These are phyloP conservation scores for Mucor circinelloides DNA, from an alignment of 371 early-diverging fungal species.

Conservation along the genomic window DNA sequence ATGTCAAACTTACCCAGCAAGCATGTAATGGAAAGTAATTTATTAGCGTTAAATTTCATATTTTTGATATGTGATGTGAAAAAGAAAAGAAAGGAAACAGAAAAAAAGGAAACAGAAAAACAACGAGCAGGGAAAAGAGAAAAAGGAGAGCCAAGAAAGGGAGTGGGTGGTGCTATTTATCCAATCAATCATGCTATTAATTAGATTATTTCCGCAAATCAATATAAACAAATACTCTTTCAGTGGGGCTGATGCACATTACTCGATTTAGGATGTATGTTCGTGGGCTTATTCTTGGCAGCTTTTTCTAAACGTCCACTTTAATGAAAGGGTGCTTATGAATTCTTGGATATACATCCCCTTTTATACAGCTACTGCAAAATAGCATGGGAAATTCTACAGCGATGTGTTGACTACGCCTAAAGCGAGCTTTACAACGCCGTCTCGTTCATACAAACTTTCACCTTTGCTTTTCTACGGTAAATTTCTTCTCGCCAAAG, in stretches of 20 bases:
- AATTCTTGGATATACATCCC: too few species aligned
- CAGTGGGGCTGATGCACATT: not conserved
- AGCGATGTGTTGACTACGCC: too few species aligned
- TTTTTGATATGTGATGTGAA: not conserved
- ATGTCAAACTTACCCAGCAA: conserved; percentile 14
- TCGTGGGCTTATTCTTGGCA: not conserved
- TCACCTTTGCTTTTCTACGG: too few species aligned
- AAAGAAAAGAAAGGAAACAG: not conserved
- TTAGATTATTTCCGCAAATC: not conserved
- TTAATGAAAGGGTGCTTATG: not conserved
- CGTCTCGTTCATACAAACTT: too few species aligned
- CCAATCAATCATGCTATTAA: not conserved
- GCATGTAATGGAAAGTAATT: conserved; percentile 15
- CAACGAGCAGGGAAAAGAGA: not conserved
- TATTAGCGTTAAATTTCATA: conserved; percentile 24
- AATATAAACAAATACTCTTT: not conserved
- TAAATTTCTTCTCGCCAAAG: too few species aligned
- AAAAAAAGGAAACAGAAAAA: conserved; percentile 1
- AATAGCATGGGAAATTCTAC: too few species aligned
- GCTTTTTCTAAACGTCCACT: not conserved
- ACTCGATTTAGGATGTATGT: not conserved
- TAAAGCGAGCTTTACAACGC: too few species aligned
- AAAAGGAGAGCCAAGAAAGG: not conserved
- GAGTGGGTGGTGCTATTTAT: not conserved
- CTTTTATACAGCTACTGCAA: too few species aligned